These are phyloP conservation scores for Centella asiatica DNA, from an alignment of 129 eudicot species.

Conservation along the genomic window DNA sequence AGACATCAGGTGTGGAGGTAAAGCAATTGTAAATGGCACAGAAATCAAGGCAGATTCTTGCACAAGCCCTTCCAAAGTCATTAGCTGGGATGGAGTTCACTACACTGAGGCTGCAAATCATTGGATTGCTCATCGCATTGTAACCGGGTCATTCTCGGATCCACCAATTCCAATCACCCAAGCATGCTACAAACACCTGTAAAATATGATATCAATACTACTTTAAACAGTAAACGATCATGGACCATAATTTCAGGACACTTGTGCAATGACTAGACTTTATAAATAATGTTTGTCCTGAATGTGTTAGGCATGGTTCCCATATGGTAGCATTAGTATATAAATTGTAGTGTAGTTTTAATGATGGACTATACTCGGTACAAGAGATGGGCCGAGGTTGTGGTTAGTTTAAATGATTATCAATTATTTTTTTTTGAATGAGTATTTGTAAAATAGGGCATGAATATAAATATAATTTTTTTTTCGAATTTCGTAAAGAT, in stretches of 20 bases:
- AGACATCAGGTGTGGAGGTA: conserved; percentile 58
- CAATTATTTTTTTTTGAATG: too few relatives aligned
- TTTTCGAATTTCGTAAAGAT: too few relatives aligned
- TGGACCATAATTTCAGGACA: not conserved
- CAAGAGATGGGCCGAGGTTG: too few relatives aligned
- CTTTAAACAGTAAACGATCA: too few relatives aligned
- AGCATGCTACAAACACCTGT: conserved; percentile 34
- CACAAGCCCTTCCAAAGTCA: conserved; percentile 39
- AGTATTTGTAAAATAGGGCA: too few relatives aligned
- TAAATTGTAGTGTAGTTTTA: too few relatives aligned
- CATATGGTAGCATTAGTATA: too few relatives aligned
- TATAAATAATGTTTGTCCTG: not conserved
- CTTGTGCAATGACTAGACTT: not conserved
- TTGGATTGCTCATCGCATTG: conserved; percentile 55
- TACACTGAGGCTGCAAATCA: conserved; percentile 71
- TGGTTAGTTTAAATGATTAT: too few relatives aligned
- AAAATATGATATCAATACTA: not conserved
- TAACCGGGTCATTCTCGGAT: conserved; percentile 57
- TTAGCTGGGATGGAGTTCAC: conserved; percentile 96
- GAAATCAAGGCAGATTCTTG: conserved; percentile 55
- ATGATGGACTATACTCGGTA: too few relatives aligned
- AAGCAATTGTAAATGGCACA: conserved; percentile 45
- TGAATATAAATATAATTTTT: too few relatives aligned
- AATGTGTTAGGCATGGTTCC: too few relatives aligned
- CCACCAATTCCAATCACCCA: conserved; percentile 47